Evolutionary conservation across 208 protist genomes (phyloP).

Genomic region (Acanthamoeba lugdunensis): DNA sequence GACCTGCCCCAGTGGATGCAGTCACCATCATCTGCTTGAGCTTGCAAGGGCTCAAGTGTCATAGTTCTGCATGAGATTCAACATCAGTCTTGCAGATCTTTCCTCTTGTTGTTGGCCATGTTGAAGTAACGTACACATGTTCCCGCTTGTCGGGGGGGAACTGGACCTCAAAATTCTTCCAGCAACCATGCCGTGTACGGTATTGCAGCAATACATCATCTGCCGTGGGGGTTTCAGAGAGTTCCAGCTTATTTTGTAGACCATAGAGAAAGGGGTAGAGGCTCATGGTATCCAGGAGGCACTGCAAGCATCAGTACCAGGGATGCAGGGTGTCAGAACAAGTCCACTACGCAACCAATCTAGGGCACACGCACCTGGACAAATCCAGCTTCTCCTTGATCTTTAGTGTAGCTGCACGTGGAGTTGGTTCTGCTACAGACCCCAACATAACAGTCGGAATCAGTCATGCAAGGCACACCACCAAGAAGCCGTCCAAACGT

Average conservation of each 20-base stretch:
- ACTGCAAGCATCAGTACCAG: neutral
- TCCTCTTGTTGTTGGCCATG: no score
- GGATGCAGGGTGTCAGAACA: neutral
- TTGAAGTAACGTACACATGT: neutral
- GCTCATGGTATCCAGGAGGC: neutral
- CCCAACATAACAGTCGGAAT: neutral
- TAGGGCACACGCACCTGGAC: neutral
- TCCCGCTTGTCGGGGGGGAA: neutral
- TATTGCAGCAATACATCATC: neutral
- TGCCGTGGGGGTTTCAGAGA: neutral
- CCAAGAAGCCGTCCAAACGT: neutral
- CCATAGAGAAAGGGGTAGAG: neutral
- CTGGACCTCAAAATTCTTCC: neutral
- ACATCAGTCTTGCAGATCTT: no score
- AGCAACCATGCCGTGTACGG: neutral
- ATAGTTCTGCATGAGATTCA: no score
- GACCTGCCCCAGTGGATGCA: neutral
- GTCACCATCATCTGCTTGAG: neutral
- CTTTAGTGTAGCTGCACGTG: neutral
- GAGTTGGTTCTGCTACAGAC: neutral
- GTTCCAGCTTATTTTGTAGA: neutral
- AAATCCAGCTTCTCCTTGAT: neutral
- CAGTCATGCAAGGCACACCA: neutral
- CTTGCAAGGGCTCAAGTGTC: no score
- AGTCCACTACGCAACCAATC: neutral